phyloP scores from a whole-genome alignment of 2,329 filamentous ascomycete species.

The Fusarium sp. region DNA sequence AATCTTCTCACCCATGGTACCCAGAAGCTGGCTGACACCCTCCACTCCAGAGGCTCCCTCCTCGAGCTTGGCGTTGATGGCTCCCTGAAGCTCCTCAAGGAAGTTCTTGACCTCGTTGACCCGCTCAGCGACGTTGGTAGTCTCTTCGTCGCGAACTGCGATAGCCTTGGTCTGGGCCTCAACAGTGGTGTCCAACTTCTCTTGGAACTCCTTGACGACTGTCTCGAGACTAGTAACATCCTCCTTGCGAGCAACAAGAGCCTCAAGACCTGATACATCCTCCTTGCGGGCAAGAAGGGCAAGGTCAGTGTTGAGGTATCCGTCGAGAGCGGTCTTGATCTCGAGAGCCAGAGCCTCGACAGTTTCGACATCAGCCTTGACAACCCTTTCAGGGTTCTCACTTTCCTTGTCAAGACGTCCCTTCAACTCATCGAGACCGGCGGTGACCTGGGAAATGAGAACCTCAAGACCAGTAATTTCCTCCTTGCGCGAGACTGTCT shows the following conservation, averaged over 20 bases:
- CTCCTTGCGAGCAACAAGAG: slow-evolving; percentile 75
- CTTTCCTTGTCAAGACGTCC: slow-evolving; percentile 61
- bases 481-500: slow-evolving; percentile 75
- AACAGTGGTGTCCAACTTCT: slow-evolving; percentile 70
- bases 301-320: slow-evolving; percentile 72
- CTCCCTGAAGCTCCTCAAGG: slow-evolving; percentile 78
- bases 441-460: slow-evolving; percentile 78
- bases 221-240: slow-evolving; percentile 70
- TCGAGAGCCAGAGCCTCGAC: slow-evolving; percentile 84
- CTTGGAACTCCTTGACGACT: slow-evolving; percentile 74
- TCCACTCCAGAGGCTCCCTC: slow-evolving; percentile 77
- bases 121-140: slow-evolving; percentile 76
- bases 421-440: slow-evolving; percentile 77
- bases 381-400: slow-evolving; percentile 70
- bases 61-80: slow-evolving; percentile 77
- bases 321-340: slow-evolving; percentile 79
- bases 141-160: slow-evolving; percentile 84
- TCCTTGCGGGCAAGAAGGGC: slow-evolving; percentile 76
- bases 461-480: slow-evolving; percentile 80
- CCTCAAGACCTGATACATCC: slow-evolving; percentile 70
- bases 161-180: slow-evolving; percentile 79
- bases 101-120: slow-evolving; percentile 80
- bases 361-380: slow-evolving; percentile 82
- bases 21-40: slow-evolving; percentile 72
- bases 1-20: slow-evolving; percentile 69